phyloP scores from a whole-genome alignment of 2,329 filamentous ascomycete genomes.

The Talaromyces funiculosus region DNA sequence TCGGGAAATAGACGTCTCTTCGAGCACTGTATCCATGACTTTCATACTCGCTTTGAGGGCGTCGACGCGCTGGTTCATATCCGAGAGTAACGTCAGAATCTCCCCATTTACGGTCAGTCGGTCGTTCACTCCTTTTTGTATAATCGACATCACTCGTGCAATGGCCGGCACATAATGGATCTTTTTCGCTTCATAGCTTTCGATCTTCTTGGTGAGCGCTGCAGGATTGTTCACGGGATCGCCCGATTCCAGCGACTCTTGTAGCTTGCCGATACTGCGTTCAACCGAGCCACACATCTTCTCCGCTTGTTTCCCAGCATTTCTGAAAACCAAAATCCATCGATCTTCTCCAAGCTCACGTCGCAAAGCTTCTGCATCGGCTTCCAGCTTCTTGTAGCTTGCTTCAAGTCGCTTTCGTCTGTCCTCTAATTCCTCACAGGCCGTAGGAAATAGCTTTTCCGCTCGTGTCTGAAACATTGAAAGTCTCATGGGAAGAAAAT shows the following conservation, averaged over 20 bases:
- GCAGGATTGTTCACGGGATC: slow-evolving; percentile 67
- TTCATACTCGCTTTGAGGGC: slow-evolving; percentile 69
- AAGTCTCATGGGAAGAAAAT: slow-evolving; percentile 92
- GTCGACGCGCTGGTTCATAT: slow-evolving; percentile 79
- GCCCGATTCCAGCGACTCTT: slow-evolving; percentile 69
- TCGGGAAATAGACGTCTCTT: slow-evolving; percentile 59
- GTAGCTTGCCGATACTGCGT: slow-evolving; percentile 74
- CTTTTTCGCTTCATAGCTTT: slow-evolving; percentile 93
- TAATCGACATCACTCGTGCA: slow-evolving; percentile 82
- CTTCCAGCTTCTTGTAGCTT: slow-evolving; percentile 82
- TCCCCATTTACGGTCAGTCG: slow-evolving; percentile 96
- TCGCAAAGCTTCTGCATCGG: slow-evolving; percentile 80
- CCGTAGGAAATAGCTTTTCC: slow-evolving; percentile 74
- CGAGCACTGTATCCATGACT: slow-evolving; percentile 68
- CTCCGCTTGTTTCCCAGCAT: slow-evolving; percentile 82
- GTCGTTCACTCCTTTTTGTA: slow-evolving; percentile 91
- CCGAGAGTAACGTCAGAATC: slow-evolving; percentile 76
- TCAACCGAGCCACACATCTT: slow-evolving; percentile 97
- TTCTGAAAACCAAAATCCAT: slow-evolving; percentile 93
- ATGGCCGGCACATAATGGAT: slow-evolving; percentile 91
- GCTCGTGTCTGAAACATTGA: slow-evolving; percentile 79
- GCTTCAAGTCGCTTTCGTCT: slow-evolving; percentile 68
- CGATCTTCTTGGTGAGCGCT: slow-evolving; percentile 71
- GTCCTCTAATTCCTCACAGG: slow-evolving; percentile 80
- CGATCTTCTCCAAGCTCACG: slow-evolving; percentile 91